These are phyloP conservation scores for Cetradonia linearis DNA, from an alignment of 495 filamentous ascomycete species.

Conservation along the genomic window DNA sequence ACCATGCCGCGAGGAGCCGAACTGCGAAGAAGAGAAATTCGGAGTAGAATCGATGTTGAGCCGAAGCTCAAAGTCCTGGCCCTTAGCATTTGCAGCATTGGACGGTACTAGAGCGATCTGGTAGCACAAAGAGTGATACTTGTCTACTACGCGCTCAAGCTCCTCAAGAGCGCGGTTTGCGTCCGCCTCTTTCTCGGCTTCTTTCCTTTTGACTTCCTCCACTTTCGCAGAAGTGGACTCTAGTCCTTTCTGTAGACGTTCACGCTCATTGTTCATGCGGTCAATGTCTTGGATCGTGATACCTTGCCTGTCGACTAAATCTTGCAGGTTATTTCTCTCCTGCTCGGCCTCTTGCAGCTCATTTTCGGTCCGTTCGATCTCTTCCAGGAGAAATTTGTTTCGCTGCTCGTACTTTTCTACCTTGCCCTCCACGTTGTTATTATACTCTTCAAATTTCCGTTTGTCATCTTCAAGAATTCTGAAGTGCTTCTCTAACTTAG, in stretches of 20 bases:
- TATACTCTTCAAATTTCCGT: slow-evolving; percentile 87
- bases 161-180: slow-evolving; percentile 77
- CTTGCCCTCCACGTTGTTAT: slow-evolving; percentile 64
- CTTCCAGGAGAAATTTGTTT: slow-evolving; percentile 65
- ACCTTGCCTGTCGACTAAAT: slow-evolving; percentile 78
- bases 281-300: slow-evolving; percentile 96
- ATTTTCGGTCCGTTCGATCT: slow-evolving; percentile 62
- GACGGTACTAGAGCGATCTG: slow-evolving; percentile 82
- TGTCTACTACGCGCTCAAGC: slow-evolving; percentile 72
- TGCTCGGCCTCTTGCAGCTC: slow-evolving; percentile 73
- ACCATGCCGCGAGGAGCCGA: slow-evolving; percentile 42
- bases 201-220: slow-evolving; percentile 71
- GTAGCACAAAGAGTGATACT: slow-evolving; percentile 88
- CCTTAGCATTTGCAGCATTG: slow-evolving; percentile 75
- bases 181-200: slow-evolving; percentile 74
- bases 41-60: slow-evolving; percentile 58
- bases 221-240: slow-evolving; percentile 62
- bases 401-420: slow-evolving; percentile 72
- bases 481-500: slow-evolving; percentile 71
- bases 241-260: slow-evolving; percentile 76
- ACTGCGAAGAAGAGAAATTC: slow-evolving; percentile 66
- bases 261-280: slow-evolving; percentile 91
- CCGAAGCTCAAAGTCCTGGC: slow-evolving; percentile 68
- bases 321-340: slow-evolving; percentile 68
- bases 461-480: slow-evolving; percentile 83